Evolutionary conservation across 2,329 filamentous ascomycete species (phyloP).

Genomic region (Cytospora leucostoma): DNA sequence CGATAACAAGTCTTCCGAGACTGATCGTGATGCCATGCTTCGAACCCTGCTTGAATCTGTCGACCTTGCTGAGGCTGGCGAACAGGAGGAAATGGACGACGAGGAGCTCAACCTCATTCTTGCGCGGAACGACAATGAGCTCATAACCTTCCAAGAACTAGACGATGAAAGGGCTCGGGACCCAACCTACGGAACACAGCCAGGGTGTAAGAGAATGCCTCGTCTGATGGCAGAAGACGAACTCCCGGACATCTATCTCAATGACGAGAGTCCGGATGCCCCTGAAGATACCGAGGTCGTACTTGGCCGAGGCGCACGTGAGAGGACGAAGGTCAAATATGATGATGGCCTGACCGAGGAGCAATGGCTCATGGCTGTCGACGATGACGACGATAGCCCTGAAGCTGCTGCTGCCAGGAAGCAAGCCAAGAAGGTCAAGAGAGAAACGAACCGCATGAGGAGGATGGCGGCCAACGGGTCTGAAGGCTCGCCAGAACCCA

Average conservation of each 20-base stretch:
- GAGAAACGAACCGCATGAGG: slow-evolving; percentile 74
- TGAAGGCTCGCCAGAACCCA: slow-evolving; percentile 76
- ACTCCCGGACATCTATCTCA: slow-evolving; percentile 90
- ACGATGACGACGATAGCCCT: slow-evolving; percentile 92
- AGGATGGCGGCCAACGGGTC: slow-evolving; percentile 41
- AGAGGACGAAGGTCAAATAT: slow-evolving; percentile 91
- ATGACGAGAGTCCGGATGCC: slow-evolving; percentile 81
- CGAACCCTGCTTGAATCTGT: slow-evolving; percentile 88
- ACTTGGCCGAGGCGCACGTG: slow-evolving; percentile 86
- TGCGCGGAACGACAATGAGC: slow-evolving; percentile 81
- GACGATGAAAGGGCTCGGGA: slow-evolving; percentile 72
- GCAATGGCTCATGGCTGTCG: slow-evolving; percentile 97
- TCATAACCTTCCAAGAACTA: slow-evolving; percentile 76
- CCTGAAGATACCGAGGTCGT: slow-evolving; percentile 71
- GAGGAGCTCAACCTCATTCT: slow-evolving; percentile 95
- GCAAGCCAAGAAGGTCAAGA: slow-evolving; percentile 78
- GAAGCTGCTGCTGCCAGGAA: slow-evolving; percentile 92
- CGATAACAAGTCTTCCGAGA: slow-evolving; percentile 98
- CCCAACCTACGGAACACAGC: slow-evolving; percentile 68
- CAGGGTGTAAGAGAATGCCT: slow-evolving; percentile 64
- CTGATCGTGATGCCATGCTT: slow-evolving; percentile 95
- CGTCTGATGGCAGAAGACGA: slow-evolving; percentile 87
- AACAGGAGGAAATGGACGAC: slow-evolving; percentile 97
- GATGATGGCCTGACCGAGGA: slow-evolving; percentile 98
- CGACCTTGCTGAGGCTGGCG: slow-evolving; percentile 65